phyloP scores from a whole-genome alignment of 495 filamentous ascomycete genomes.

The Chlorociboria aeruginascens region DNA sequence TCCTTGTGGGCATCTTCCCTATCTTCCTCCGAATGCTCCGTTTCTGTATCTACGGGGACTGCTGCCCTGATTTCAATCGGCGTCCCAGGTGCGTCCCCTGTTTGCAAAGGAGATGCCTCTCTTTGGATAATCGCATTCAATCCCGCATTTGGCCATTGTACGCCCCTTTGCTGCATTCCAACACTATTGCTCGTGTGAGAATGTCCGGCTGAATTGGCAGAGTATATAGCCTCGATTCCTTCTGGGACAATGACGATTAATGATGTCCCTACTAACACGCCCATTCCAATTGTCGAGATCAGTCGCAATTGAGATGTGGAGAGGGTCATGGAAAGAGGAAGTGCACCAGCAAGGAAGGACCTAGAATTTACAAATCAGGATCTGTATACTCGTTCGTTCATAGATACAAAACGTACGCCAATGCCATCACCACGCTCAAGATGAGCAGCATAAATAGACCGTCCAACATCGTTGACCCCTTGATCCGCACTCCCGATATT shows the following conservation, averaged over 20 bases:
- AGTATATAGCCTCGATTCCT: constrained; percentile 84
- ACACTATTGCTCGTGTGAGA: constrained; percentile 7
- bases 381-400: background rate
- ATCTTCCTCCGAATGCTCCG: constrained; percentile 1
- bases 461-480: constrained; percentile 39
- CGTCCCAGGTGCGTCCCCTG: constrained; percentile 13
- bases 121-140: constrained; percentile 2
- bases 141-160: constrained; percentile 5
- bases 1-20: constrained; percentile 5
- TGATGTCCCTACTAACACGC: constrained; percentile 86
- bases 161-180: background rate
- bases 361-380: constrained; percentile 33
- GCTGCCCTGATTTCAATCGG: background rate
- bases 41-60: constrained; percentile 13
- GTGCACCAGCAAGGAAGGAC: constrained; percentile 87
- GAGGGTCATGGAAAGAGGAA: constrained; percentile 81
- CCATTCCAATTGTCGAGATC: constrained; percentile 87
- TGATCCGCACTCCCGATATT: background rate
- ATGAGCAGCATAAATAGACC: constrained; percentile 79
- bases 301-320: constrained; percentile 81
- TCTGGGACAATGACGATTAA: constrained; percentile 97
- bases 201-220: constrained; percentile 8
- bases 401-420: constrained; percentile 55
- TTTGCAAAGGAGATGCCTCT: background rate
- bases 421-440: constrained; percentile 79